A percentile compares a stretch with the other conserved stretches of the same genome.
These are phyloP conservation scores for Sutorius australiensis DNA, from an alignment of 768 basidiomycete genomes.

Conservation along the genomic window DNA sequence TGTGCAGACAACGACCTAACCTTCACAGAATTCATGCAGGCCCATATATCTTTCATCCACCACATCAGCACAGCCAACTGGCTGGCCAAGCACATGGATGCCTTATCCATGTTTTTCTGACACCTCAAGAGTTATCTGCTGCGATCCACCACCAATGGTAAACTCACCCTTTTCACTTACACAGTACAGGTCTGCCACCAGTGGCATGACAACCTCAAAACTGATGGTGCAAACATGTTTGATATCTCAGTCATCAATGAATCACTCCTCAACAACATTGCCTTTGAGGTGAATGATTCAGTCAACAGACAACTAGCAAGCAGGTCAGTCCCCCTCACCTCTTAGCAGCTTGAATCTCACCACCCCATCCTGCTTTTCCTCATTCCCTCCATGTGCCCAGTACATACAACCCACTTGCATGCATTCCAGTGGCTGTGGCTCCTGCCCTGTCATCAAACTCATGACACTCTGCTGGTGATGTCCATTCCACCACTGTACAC, in stretches of 20 bases:
- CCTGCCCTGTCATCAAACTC: no score
- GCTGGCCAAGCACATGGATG: neutral
- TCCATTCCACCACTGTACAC: no score
- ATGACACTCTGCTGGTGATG: no score
- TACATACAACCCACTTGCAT: no score
- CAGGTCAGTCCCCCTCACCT: neutral
- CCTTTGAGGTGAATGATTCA: neutral
- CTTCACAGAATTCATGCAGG: neutral
- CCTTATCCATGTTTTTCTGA: neutral
- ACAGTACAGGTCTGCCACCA: no score
- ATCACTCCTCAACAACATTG: no score
- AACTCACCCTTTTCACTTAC: neutral
- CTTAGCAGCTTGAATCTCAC: no score
- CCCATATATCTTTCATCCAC: neutral
- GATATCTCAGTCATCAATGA: no score
- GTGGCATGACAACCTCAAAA: no score
- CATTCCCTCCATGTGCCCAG: no score
- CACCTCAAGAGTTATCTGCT: neutral
- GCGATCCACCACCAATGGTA: neutral
- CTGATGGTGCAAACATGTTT: rapidly evolving
- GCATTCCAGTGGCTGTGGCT: no score
- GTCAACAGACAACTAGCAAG: neutral
- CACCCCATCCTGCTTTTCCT: no score
- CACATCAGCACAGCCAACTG: neutral
- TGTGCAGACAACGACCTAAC: neutral